Evolutionary conservation across 106 monocot species (phyloP).

Genomic region (Chionographis japonica): DNA sequence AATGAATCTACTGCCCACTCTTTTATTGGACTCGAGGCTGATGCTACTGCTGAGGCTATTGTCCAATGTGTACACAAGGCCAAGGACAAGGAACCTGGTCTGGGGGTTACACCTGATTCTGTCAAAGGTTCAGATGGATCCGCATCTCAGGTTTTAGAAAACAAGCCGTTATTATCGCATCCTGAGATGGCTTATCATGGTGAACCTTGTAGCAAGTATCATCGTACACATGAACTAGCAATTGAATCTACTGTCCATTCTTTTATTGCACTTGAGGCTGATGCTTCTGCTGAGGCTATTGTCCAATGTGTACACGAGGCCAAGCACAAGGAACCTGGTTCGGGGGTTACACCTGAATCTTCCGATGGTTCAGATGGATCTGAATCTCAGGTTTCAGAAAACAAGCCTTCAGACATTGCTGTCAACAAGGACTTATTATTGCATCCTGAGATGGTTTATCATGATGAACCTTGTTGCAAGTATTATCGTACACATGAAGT

Average conservation of each 20-base stretch:
- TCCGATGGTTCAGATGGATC: constrained; percentile 14
- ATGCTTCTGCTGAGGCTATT: background rate
- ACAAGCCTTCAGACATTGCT: constrained; percentile 12
- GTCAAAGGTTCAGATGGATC: constrained; percentile 13
- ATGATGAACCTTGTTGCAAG: constrained; percentile 2
- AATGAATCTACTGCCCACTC: constrained; percentile 3
- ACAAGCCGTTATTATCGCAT: background rate
- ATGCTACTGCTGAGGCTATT: background rate
- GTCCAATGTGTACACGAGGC: background rate
- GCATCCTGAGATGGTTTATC: constrained; percentile 1
- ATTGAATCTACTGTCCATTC: constrained; percentile 3
- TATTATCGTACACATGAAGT: background rate
- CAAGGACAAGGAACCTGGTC: background rate
- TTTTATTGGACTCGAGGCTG: background rate
- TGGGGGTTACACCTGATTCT: background rate
- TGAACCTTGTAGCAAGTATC: constrained; percentile 2
- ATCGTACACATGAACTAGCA: background rate
- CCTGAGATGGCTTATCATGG: constrained; percentile 1
- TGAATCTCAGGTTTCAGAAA: constrained; percentile 8
- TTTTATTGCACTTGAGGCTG: background rate
- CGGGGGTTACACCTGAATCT: background rate
- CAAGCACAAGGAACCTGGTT: background rate
- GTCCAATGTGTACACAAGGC: background rate
- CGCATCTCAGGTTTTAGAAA: constrained; percentile 7
- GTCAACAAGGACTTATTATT: constrained; percentile 1